Percentiles rank a stretch among this genome's conserved stretches.
These are phyloP conservation scores for Nothophaeocryptopus gaeumannii DNA, from an alignment of 2,329 filamentous ascomycete genomes.

Conservation along the genomic window DNA sequence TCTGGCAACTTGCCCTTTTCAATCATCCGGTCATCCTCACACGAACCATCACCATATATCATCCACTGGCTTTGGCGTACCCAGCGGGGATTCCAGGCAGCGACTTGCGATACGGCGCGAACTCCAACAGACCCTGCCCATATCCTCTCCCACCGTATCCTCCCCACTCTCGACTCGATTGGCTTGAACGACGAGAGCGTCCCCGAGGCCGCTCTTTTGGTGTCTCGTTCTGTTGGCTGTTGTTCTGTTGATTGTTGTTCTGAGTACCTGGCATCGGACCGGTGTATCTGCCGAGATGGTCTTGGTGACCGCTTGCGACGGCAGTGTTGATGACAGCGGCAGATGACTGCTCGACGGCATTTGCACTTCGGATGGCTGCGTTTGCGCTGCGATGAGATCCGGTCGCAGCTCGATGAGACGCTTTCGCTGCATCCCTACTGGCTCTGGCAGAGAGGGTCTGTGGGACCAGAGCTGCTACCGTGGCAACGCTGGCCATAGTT, in stretches of 20 bases:
- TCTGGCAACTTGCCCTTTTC: too few relatives aligned
- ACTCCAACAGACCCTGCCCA: too few relatives aligned
- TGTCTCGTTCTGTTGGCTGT: too few relatives aligned
- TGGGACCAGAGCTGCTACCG: slow-evolving; percentile 19
- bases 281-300: slow-evolving; percentile 22
- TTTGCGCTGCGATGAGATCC: slow-evolving; percentile 14
- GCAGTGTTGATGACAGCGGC: slow-evolving; percentile 24
- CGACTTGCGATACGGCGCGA: too few relatives aligned
- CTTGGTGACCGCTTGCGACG: slow-evolving; percentile 21
- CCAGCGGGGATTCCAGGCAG: too few relatives aligned
- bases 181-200: too few relatives aligned
- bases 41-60: too few relatives aligned
- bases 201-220: too few relatives aligned
- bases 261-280: slow-evolving; percentile 9
- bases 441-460: slow-evolving; percentile 15
- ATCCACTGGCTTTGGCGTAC: too few relatives aligned
- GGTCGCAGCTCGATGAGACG: slow-evolving; percentile 13
- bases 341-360: slow-evolving; percentile 15
- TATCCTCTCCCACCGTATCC: too few relatives aligned
- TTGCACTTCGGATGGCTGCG: slow-evolving; percentile 14
- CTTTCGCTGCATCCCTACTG: slow-evolving; percentile 13
- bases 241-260: not conserved
- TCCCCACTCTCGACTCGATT: too few relatives aligned
- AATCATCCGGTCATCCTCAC: too few relatives aligned
- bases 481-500: slow-evolving; percentile 19